Conservation (phyloP, 495 filamentous ascomycete genomes). For the Aspergillus funiculosus region DNA sequence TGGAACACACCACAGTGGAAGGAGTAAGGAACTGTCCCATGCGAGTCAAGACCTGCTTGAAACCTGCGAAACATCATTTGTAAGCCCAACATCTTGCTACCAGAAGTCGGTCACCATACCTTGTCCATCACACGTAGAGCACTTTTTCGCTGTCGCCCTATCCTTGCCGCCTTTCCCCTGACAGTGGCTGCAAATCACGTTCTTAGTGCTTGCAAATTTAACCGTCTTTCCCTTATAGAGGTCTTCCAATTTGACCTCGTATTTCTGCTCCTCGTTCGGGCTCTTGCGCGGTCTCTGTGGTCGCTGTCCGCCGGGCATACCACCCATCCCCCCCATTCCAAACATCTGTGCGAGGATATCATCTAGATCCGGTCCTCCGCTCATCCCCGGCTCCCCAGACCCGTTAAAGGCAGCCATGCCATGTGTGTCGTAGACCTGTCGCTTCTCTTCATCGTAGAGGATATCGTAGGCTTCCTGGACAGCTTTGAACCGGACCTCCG, state of each 20-base stretch:
- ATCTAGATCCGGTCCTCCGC: slow-evolving; percentile 71
- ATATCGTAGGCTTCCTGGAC: slow-evolving; percentile 96
- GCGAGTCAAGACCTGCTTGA: slow-evolving; percentile 63
- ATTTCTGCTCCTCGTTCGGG: slow-evolving; percentile 79
- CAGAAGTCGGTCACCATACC: slow-evolving; percentile 38
- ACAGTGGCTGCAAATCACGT: slow-evolving; percentile 79
- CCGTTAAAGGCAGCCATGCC: slow-evolving; percentile 92
- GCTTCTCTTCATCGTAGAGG: slow-evolving; percentile 90
- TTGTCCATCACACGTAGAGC: slow-evolving; percentile 72
- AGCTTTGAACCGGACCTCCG: slow-evolving; percentile 85
- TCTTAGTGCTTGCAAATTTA: slow-evolving; percentile 89
- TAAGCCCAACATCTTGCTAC: slow-evolving; percentile 7
- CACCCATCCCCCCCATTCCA: slow-evolving; percentile 53
- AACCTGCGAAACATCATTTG: slow-evolving; percentile 35
- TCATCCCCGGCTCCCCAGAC: slow-evolving; percentile 59
- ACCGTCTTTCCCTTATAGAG: slow-evolving; percentile 98
- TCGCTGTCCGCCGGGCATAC: slow-evolving; percentile 56
- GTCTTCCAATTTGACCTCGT: slow-evolving; percentile 85
- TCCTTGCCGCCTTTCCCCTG: slow-evolving; percentile 89
- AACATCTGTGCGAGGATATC: slow-evolving; percentile 95
- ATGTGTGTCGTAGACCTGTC: slow-evolving; percentile 83
- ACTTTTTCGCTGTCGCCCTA: slow-evolving; percentile 79
- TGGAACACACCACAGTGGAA: slow-evolving; percentile 63
- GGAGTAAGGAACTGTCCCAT: slow-evolving; percentile 80
- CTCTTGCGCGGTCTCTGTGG: slow-evolving; percentile 63